Evolutionary conservation across 805 yeast species (phyloP).

Genomic region (Pichia sporocuriosa): DNA sequence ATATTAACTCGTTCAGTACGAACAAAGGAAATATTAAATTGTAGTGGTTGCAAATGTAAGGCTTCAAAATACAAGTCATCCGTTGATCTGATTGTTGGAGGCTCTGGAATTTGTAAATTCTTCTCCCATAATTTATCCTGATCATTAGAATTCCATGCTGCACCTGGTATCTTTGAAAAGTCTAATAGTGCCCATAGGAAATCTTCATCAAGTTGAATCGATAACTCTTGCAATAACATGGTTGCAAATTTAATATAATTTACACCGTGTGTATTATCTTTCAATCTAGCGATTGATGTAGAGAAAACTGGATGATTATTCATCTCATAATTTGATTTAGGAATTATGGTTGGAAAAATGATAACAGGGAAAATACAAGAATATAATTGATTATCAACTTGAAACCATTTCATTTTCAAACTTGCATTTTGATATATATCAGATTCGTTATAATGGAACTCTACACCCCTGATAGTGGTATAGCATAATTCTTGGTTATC

Average conservation of each 20-base stretch:
- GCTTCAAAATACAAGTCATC: constrained; percentile 88
- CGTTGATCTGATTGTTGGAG: constrained; percentile 42
- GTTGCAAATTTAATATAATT: constrained; percentile 89
- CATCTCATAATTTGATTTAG: constrained; percentile 77
- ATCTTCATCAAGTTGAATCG: constrained; percentile 91
- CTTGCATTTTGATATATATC: constrained; percentile 76
- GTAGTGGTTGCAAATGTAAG: constrained; percentile 85
- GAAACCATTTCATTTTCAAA: constrained; percentile 87
- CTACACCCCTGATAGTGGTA: constrained; percentile 74
- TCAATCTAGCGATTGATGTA: constrained; percentile 73
- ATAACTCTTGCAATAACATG: constrained; percentile 77
- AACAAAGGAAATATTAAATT: constrained; percentile 82
- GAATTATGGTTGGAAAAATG: constrained; percentile 83
- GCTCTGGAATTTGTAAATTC: constrained; percentile 61
- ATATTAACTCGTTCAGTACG: constrained; percentile 69
- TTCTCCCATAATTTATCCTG: constrained; percentile 50
- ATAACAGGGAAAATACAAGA: constrained; percentile 87
- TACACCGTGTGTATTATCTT: constrained; percentile 89
- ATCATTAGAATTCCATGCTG: constrained; percentile 54
- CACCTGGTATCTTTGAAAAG: constrained; percentile 74
- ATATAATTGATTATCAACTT: constrained; percentile 83
- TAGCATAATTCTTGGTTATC: constrained; percentile 70
- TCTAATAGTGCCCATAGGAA: constrained; percentile 77
- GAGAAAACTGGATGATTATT: constrained; percentile 87
- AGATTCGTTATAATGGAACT: constrained; percentile 73